Evolutionary conservation across 1,284 basidiomycete genomes (phyloP), one percentile per base, ranked within the genome.

Genomic region (Rhodotorula sp.): DNA sequence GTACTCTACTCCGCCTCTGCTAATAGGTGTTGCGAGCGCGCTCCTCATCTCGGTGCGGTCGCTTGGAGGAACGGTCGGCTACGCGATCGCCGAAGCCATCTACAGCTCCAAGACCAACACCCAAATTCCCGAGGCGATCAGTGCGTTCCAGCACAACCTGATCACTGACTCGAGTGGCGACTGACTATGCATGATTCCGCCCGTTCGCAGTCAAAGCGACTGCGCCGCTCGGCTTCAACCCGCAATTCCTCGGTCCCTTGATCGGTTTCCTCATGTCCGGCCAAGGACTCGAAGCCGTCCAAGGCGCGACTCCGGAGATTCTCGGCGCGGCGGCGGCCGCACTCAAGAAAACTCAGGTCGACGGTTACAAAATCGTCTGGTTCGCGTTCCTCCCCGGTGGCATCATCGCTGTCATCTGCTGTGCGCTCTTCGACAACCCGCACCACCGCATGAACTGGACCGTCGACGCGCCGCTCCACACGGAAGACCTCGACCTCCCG

Each of bases 331-430:
- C 57, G 16, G 43, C 64, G 7, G 49, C 34, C 16, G 69, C 60
- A 18, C 47, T 45, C 12, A 67, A 52, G 49, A 14, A 34, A 19
- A 45, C 45, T 15, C 18, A 66, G 31, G 62, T 62, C 14, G 62
- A 71, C 28, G 65, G 19, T 18, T 71, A 68, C 67, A 58, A 57
- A 47, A 63, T 68, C 31, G 45, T 58, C 55, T 71, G 70, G 70
- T 69, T 54, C 43, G 56, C 66, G 31, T 66, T 71, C 58, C 26
- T 71, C 8, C 70, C 70, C 6, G 61, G 61, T 14, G 62, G 62
- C 12, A 43, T 71, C 34, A 55, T 71, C 28, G 66, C 70, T 5
- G 62, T 62, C 10, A 23, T 71, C 21, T 62, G 60, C 21, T 65
- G 63, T 59, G 70, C 67, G 19, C 26, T 67, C 48, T 50, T 60